Base-by-base conservation (phyloP, 495 filamentous ascomycete species). In the Penicillium subrubescens region DNA sequence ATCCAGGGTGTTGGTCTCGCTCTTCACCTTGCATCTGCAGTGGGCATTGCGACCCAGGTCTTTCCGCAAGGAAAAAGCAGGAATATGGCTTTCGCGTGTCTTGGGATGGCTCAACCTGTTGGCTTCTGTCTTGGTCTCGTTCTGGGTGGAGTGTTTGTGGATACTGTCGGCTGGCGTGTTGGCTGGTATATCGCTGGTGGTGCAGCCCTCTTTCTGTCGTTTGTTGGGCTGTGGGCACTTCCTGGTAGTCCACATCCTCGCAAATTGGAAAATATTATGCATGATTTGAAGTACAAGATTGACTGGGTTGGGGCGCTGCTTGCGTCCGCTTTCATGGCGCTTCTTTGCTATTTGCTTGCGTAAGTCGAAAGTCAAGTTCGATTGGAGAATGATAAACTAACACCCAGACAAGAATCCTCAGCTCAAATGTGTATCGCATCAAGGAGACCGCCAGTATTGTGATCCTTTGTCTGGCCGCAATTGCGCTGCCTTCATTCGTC, bases 141-240 rank as follows among this genome's bases (percentile, higher is more conserved):
- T 1, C 65, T 85, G 5, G 81, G 83, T 6, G 83, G 83, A 52
- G 65, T 85, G 0, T 71, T 85, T 23, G 66, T 77, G 3, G 76
- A 79, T 25, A 78, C 75, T 21, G 71, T 81, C n/a, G 81, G 81
- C 27, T 86, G 83, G 83, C 63, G 75, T 41, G 83, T 74, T 75
- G 79, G 75, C 0, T 86, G 79, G 61, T 74, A 79, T 57, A 75
- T 81, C 15, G 50, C 83, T 33, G 79, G 77, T 39, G 61, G 70
- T 4, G 35, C 72, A 10, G 60, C 77, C 11, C 68, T 80, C 12
- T 62, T 73, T 0, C 33, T 81, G 7, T 77, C 77, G 1, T 25
- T 77, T 21, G n/a, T n/a, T 80, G 73, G 70, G 66, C 55, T 7
- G 52, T 84, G 56, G 56, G 56, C 56, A 5, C 37, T 58, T 27